These are phyloP conservation scores for Fusarium solani-melongenae DNA, from an alignment of 2,329 filamentous ascomycete genomes.

Conservation along the genomic window DNA sequence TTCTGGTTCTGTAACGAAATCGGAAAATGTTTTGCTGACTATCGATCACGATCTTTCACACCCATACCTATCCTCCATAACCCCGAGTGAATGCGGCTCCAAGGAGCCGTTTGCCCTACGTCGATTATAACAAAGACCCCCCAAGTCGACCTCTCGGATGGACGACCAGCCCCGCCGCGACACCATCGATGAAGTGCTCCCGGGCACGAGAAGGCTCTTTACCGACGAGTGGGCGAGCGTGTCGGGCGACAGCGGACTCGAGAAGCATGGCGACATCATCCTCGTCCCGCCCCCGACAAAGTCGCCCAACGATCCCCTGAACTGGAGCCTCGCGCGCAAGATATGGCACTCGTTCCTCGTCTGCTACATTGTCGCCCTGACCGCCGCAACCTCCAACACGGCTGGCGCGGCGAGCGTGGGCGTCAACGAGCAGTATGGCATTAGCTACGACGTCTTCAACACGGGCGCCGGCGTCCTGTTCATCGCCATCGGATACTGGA, in stretches of 20 bases:
- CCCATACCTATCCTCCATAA: slow-evolving; percentile 35
- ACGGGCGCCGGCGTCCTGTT: slow-evolving; percentile 68
- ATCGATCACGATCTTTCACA: slow-evolving; percentile 26
- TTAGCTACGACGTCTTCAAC: slow-evolving; percentile 64
- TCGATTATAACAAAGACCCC: slow-evolving; percentile 11
- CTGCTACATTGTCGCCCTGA: slow-evolving; percentile 64
- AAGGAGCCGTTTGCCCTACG: slow-evolving; percentile 28
- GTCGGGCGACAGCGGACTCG: slow-evolving; percentile 38
- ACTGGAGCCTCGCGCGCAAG: slow-evolving; percentile 60
- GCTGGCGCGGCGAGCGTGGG: slow-evolving; percentile 63
- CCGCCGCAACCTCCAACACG: slow-evolving; percentile 67
- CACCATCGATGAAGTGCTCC: slow-evolving; percentile 40
- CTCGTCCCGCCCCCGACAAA: slow-evolving; percentile 64
- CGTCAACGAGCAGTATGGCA: slow-evolving; percentile 61
- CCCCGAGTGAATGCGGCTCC: slow-evolving; percentile 35
- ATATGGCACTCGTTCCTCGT: slow-evolving; percentile 63
- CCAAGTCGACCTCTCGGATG: slow-evolving; percentile 25
- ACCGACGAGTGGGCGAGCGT: slow-evolving; percentile 42
- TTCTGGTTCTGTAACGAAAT: background rate
- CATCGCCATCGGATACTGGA: slow-evolving; percentile 66
- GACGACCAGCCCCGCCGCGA: slow-evolving; percentile 31
- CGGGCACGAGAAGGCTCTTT: slow-evolving; percentile 46
- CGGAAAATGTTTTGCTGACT: slow-evolving; percentile 35
- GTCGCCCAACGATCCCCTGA: slow-evolving; percentile 64
- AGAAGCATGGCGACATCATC: slow-evolving; percentile 57